Percentiles rank a stretch among this genome's conserved stretches.
Conservation (phyloP, 345 rosid species). For the Sapria himalayana region DNA sequence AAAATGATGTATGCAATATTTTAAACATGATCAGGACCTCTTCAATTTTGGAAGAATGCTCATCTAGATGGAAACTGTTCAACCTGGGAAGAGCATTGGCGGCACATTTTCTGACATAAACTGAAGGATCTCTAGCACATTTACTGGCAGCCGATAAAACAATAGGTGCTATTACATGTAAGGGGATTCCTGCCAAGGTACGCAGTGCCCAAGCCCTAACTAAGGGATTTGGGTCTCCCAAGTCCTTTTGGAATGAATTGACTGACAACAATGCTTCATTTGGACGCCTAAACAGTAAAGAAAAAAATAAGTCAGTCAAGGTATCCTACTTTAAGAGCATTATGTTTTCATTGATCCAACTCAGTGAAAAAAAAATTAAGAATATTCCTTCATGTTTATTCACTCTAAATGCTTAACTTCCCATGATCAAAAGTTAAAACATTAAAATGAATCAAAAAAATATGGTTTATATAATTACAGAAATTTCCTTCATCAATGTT, state of each 20-base stretch:
- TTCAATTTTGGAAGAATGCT: constrained; percentile 42
- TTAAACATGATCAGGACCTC: constrained; percentile 64
- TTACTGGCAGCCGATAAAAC: constrained; percentile 66
- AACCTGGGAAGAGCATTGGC: constrained; percentile 93
- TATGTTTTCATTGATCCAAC: no score
- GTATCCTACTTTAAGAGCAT: no score
- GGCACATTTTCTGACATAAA: constrained; percentile 84
- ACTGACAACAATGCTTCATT: constrained; percentile 88
- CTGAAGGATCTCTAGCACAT: constrained; percentile 84
- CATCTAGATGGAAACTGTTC: constrained; percentile 63
- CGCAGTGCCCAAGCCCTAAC: constrained; percentile 99
- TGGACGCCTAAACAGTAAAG: constrained; percentile 48
- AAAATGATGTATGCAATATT: no score
- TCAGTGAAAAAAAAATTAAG: no score
- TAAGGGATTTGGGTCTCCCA: constrained; percentile 86
- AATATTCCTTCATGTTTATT: no score
- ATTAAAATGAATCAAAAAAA: no score
- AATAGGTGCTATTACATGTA: constrained; percentile 75
- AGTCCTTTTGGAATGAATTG: constrained; percentile 84
- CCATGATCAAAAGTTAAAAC: no score
- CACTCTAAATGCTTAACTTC: no score
- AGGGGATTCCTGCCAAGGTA: constrained; percentile 83
- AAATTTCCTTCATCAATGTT: no score
- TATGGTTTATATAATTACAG: no score
- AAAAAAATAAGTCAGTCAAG: constrained; percentile 3